Percentiles rank a stretch among this genome's conserved stretches.
Conservation (phyloP, 257 asterid species). For the Sherardia arvensis region DNA sequence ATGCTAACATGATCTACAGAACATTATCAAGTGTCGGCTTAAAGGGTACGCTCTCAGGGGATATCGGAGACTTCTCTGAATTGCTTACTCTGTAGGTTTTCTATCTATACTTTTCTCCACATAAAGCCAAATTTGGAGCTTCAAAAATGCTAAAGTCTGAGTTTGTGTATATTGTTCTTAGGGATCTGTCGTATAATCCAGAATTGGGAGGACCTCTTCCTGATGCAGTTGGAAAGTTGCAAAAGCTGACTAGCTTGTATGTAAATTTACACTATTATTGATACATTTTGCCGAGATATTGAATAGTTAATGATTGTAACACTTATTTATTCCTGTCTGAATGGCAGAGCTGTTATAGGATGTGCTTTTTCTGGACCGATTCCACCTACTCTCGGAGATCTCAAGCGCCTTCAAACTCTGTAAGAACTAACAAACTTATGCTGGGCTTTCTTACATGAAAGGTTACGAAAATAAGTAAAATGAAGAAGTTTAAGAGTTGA, state of each 20-base stretch:
- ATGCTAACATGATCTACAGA: constrained; percentile 31
- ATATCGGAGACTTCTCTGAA: constrained; percentile 45
- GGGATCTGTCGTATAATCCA: constrained; percentile 84
- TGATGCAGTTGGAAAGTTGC: constrained; percentile 41
- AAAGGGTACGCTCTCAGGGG: constrained; percentile 60
- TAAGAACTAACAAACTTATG: constrained; percentile 38
- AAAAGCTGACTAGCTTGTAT: constrained; percentile 63
- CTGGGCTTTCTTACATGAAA: neutral
- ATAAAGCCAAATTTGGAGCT: neutral
- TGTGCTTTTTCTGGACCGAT: constrained; percentile 71
- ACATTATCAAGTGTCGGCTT: constrained; percentile 47
- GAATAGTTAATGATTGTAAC: neutral
- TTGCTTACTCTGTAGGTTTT: constrained; percentile 66
- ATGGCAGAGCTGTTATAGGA: constrained; percentile 61
- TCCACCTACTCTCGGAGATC: constrained; percentile 67
- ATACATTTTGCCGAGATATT: neutral
- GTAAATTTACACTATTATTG: constrained; percentile 17
- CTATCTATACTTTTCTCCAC: neutral
- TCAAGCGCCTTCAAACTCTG: constrained; percentile 48
- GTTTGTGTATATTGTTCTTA: constrained; percentile 9
- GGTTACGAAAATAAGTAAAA: neutral
- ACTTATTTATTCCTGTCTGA: constrained; percentile 8
- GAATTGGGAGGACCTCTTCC: constrained; percentile 66
- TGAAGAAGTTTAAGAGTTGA: neutral
- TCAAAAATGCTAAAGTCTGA: too few relatives aligned